Evolutionary conservation across 495 filamentous ascomycete genomes (phyloP).

Genomic region (Penicillium cataractarum): DNA sequence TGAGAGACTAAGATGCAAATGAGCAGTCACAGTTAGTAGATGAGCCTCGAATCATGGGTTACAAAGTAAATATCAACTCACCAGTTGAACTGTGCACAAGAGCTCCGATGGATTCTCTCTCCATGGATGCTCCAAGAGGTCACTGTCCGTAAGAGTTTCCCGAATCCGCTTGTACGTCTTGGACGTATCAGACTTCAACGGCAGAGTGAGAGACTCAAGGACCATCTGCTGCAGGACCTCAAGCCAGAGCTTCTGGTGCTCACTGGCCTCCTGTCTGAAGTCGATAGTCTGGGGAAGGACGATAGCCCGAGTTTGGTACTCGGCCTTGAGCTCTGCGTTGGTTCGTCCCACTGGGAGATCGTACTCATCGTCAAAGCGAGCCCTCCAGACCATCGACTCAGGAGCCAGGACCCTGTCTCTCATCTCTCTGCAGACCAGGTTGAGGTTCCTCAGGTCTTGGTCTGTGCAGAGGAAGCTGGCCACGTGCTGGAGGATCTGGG

Average conservation of each 20-base stretch:
- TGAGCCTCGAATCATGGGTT: background rate
- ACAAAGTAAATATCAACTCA: slow-evolving; percentile 11
- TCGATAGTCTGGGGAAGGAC: slow-evolving; percentile 27
- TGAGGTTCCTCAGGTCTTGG: slow-evolving; percentile 36
- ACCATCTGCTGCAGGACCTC: slow-evolving; percentile 36
- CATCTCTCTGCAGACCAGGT: slow-evolving; percentile 30
- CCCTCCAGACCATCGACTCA: slow-evolving; percentile 38
- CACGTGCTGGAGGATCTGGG: slow-evolving; percentile 46
- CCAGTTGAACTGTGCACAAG: slow-evolving; percentile 39
- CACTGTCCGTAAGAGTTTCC: slow-evolving; percentile 14
- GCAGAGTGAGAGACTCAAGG: slow-evolving; percentile 20
- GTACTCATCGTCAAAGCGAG: slow-evolving; percentile 38
- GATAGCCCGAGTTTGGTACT: slow-evolving; percentile 39
- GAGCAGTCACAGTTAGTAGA: background rate
- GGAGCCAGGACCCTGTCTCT: slow-evolving; percentile 21
- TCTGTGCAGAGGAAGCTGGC: slow-evolving; percentile 38
- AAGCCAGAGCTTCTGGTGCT: slow-evolving; percentile 34
- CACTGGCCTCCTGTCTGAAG: slow-evolving; percentile 23
- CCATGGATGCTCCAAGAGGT: slow-evolving; percentile 33
- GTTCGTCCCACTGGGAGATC: slow-evolving; percentile 30
- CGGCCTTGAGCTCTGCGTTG: slow-evolving; percentile 29
- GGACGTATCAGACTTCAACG: slow-evolving; percentile 13
- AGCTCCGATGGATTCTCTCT: slow-evolving; percentile 20
- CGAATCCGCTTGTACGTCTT: slow-evolving; percentile 32
- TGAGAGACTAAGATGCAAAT: slow-evolving; percentile 28